These are phyloP conservation scores for Aspergillus persii DNA, from an alignment of 2,329 filamentous ascomycete species.

Conservation along the genomic window DNA sequence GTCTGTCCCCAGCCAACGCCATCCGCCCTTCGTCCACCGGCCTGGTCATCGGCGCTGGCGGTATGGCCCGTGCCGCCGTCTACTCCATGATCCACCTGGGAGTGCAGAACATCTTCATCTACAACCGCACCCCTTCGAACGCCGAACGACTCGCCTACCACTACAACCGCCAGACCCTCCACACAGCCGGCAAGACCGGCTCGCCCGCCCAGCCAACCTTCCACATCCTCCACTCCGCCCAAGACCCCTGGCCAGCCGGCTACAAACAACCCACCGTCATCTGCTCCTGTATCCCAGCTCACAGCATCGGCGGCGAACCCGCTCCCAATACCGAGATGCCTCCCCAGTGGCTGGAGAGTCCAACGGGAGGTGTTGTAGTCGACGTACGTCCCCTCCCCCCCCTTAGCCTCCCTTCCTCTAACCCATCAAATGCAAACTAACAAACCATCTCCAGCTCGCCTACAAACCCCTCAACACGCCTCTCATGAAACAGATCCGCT, in stretches of 20 bases:
- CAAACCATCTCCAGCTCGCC: slow-evolving; percentile 27
- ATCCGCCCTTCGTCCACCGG: slow-evolving; percentile 57
- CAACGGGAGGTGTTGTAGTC: slow-evolving; percentile 41
- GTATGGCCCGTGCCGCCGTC: slow-evolving; percentile 42
- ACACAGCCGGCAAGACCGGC: slow-evolving; percentile 15
- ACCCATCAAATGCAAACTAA: neutral
- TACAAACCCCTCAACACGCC: slow-evolving; percentile 42
- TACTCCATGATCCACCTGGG: slow-evolving; percentile 41
- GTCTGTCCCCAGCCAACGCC: slow-evolving; percentile 69
- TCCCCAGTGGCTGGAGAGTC: slow-evolving; percentile 38
- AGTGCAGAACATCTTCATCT: slow-evolving; percentile 39
- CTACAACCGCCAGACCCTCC: slow-evolving; percentile 35
- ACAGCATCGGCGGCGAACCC: slow-evolving; percentile 35
- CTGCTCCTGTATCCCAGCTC: slow-evolving; percentile 38
- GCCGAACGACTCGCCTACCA: slow-evolving; percentile 36
- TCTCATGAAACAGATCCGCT: slow-evolving; percentile 37
- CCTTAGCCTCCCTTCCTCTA: neutral
- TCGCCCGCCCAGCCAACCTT: slow-evolving; percentile 23
- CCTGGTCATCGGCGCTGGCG: slow-evolving; percentile 62
- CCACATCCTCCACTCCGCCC: slow-evolving; percentile 26
- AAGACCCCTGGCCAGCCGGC: slow-evolving; percentile 32
- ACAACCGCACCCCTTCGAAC: slow-evolving; percentile 36
- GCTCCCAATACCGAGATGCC: slow-evolving; percentile 37
- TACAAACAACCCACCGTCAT: slow-evolving; percentile 40
- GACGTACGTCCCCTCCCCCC: slow-evolving; percentile 29